Percentiles rank a stretch among this genome's conserved stretches.
Conservation (phyloP, 2,329 filamentous ascomycete genomes). For the Sclerotinia trifoliorum region DNA sequence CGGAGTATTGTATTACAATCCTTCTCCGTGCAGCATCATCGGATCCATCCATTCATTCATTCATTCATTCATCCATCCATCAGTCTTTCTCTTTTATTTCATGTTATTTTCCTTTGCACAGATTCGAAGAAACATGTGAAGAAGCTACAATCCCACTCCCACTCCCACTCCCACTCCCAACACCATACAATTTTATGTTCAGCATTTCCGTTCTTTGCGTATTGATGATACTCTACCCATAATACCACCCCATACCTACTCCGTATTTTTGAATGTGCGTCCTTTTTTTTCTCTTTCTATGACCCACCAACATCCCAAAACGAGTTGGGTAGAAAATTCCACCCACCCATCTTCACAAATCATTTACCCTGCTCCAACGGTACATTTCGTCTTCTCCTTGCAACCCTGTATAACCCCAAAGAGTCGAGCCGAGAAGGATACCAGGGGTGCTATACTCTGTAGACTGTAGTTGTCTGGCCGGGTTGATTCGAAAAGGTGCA, state of each 20-base stretch:
- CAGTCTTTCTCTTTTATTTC: background rate
- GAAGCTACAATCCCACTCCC: background rate
- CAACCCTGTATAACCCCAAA: conserved; percentile 10
- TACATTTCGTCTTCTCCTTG: conserved; percentile 6
- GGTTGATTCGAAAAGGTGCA: background rate
- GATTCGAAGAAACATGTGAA: too few species aligned
- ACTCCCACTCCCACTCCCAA: background rate
- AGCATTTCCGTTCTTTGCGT: conserved; percentile 4
- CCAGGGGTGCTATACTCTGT: too few species aligned
- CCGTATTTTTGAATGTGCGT: background rate
- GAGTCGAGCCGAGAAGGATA: conserved; percentile 11
- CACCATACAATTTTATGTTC: background rate
- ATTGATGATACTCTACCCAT: background rate
- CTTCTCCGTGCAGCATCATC: background rate
- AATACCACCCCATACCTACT: background rate
- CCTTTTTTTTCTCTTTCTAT: background rate
- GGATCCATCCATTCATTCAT: too few species aligned
- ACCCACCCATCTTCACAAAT: background rate
- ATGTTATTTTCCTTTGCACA: background rate
- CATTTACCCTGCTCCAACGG: conserved; percentile 5
- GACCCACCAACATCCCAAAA: background rate
- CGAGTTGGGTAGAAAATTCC: background rate
- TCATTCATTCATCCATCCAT: background rate
- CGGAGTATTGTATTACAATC: background rate
- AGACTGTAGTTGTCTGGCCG: background rate